These are phyloP conservation scores for Beauveria scarabaeidicola DNA, from an alignment of 2,329 filamentous ascomycete genomes.

Conservation along the genomic window DNA sequence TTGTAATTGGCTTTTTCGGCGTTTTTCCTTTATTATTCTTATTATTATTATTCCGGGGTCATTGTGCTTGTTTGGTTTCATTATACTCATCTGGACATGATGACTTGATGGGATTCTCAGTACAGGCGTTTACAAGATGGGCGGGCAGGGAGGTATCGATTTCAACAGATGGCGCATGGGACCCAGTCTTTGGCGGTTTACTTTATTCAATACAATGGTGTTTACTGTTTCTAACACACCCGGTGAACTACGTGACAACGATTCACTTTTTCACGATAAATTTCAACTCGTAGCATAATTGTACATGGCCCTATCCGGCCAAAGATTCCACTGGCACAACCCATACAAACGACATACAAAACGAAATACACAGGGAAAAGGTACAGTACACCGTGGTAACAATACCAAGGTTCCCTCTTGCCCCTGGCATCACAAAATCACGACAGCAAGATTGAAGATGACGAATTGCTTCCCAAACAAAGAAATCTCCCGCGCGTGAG, in stretches of 20 bases:
- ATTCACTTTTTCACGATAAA: too few relatives aligned
- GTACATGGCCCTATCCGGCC: neutral
- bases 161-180: neutral
- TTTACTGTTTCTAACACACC: neutral
- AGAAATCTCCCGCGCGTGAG: neutral
- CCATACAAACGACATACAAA: neutral
- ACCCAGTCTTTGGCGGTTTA: neutral
- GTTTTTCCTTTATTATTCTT: neutral
- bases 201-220: neutral
- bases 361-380: neutral
- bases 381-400: neutral
- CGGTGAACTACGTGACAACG: neutral
- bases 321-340: neutral
- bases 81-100: too few relatives aligned
- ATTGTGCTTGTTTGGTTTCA: neutral
- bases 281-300: neutral
- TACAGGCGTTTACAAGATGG: neutral
- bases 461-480: neutral
- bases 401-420: neutral
- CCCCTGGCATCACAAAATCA: neutral
- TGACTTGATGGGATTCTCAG: neutral
- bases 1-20: neutral
- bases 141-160: neutral
- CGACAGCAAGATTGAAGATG: neutral
- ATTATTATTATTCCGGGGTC: neutral